Percentiles rank a stretch among this genome's conserved stretches.
Evolutionary conservation across 2,329 filamentous ascomycete genomes (phyloP).

Genomic region (Clonostachys rhizophaga): DNA sequence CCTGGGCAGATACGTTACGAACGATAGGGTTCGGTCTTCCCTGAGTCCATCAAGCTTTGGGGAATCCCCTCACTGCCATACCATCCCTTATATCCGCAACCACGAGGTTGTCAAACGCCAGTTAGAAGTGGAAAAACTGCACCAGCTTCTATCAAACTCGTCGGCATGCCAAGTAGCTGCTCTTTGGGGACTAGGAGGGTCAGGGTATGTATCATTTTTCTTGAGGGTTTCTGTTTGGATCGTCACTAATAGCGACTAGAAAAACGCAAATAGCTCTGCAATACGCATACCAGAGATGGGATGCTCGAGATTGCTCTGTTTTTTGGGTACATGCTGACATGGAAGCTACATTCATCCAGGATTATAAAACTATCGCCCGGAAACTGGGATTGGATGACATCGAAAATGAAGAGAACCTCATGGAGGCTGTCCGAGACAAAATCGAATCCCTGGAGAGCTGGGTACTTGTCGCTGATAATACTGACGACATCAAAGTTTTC

Average conservation of each 20-base stretch:
- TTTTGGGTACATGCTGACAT: constrained; percentile 27
- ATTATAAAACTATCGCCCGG: constrained; percentile 19
- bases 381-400: constrained; percentile 11
- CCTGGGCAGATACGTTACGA: background rate
- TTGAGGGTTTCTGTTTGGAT: background rate
- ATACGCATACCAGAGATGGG: constrained; percentile 18
- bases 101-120: constrained; percentile 13
- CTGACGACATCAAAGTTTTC: constrained; percentile 16
- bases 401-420: constrained; percentile 12
- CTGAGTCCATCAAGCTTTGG: too few species aligned
- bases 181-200: constrained; percentile 17
- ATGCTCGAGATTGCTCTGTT: constrained; percentile 14
- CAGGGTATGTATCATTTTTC: constrained; percentile 10
- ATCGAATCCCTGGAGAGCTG: constrained; percentile 13
- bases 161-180: constrained; percentile 10
- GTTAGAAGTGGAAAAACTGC: constrained; percentile 9
- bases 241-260: constrained; percentile 6
- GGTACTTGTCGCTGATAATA: constrained; percentile 26
- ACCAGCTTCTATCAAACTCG: constrained; percentile 8
- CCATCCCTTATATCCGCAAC: constrained; percentile 14
- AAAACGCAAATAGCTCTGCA: constrained; percentile 28
- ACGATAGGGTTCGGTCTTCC: too few species aligned
- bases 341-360: constrained; percentile 16
- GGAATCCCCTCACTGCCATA: too few species aligned
- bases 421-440: constrained; percentile 4